phyloP scores from a whole-genome alignment of 768 basidiomycete species.

The Psilocybe tampanensis region DNA sequence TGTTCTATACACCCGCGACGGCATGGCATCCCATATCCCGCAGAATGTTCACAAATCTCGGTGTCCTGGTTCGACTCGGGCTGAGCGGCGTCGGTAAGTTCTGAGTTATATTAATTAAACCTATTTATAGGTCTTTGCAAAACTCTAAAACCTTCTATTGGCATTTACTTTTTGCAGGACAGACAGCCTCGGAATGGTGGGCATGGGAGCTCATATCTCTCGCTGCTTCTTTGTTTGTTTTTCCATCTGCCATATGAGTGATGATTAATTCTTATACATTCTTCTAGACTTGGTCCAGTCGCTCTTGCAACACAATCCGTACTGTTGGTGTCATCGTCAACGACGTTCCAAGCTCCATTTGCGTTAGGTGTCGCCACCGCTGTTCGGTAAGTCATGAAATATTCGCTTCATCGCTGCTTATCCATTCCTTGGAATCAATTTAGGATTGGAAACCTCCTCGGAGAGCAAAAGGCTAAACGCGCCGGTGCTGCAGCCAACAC shows the following conservation, averaged over 20 bases:
- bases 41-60: constrained; percentile 67
- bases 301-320: constrained; percentile 89
- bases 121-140: no score
- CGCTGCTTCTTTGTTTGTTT: constrained; percentile 45
- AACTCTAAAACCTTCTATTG: not conserved
- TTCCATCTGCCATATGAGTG: no score
- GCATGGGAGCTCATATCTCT: constrained; percentile 87
- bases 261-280: no score
- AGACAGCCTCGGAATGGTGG: constrained; percentile 95
- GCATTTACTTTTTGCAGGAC: constrained; percentile 39
- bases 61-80: constrained; percentile 73
- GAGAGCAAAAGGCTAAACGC: constrained; percentile 73
- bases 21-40: constrained; percentile 83
- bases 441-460: constrained; percentile 88
- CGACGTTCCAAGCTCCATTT: constrained; percentile 83
- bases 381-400: constrained; percentile 75
- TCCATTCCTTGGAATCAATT: no score
- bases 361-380: constrained; percentile 82
- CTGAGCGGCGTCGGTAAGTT: constrained; percentile 74
- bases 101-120: not conserved
- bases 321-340: constrained; percentile 72
- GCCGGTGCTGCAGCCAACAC: constrained; percentile 70
- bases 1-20: constrained; percentile 60
- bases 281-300: constrained; percentile 69
- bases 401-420: no score